Conservation (phyloP, 805 yeast species). For the Wickerhamomyces rabaulensis region DNA sequence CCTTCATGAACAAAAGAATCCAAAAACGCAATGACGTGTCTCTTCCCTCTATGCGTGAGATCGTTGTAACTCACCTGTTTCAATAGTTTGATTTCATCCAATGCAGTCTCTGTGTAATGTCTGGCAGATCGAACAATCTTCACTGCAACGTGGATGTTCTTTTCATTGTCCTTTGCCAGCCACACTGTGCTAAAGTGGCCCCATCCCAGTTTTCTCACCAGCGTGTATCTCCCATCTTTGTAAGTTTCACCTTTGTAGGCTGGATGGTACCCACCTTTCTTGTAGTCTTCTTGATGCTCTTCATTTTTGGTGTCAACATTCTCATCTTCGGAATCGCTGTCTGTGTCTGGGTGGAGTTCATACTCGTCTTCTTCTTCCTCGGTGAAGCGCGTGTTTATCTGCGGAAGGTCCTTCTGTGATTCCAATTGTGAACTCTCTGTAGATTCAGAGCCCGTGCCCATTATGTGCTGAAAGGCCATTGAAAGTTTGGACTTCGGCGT, state of each 20-base stretch:
- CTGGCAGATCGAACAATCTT: conserved; percentile 89
- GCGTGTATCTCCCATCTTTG: conserved; percentile 66
- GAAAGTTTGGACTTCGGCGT: conserved; percentile 19
- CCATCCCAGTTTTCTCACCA: conserved; percentile 95
- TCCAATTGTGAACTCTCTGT: neutral
- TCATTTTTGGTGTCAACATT: conserved; percentile 54
- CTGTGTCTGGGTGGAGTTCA: conserved; percentile 24
- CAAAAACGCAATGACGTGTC: conserved; percentile 70
- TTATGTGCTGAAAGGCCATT: conserved; percentile 10
- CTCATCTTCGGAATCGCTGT: conserved; percentile 18
- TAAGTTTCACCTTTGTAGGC: conserved; percentile 83
- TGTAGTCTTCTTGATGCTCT: conserved; percentile 81
- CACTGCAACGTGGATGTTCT: conserved; percentile 79
- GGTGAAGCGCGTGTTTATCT: neutral
- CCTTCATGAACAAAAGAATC: conserved; percentile 87
- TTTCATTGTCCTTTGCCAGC: conserved; percentile 67
- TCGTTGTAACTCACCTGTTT: conserved; percentile 60
- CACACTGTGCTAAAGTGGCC: conserved; percentile 97
- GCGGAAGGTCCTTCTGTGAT: neutral
- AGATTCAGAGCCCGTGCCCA: neutral
- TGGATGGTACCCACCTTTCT: conserved; percentile 94
- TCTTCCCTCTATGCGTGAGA: conserved; percentile 72
- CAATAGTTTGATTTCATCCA: conserved; percentile 84
- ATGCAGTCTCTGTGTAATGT: conserved; percentile 89
- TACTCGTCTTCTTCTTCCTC: conserved; percentile 9